Evolutionary conservation across 371 early-diverging fungal species (phyloP), one percentile per base, ranked within the genome.

Genomic region (Mucor circinelloides): DNA sequence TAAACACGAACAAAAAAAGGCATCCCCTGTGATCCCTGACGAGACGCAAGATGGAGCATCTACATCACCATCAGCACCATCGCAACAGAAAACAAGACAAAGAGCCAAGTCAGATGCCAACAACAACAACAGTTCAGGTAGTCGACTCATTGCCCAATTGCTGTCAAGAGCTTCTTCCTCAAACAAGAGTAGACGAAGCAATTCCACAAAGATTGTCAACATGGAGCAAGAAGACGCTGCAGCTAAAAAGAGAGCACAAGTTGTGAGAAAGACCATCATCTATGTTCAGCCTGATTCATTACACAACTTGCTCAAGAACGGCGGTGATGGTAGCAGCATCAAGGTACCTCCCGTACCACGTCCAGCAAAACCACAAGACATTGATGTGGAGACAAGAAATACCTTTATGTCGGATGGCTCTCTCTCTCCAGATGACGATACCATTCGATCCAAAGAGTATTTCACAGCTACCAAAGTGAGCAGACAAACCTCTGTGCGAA

Each of bases 211-310:
- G 46, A 58, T 67, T 21, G 66, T 67, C 6, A 74, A 74, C 19
- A 74, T 74, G 74, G 65, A 36, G 12, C 55, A 50, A n/a, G 52
- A 63, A 19, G 10, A 42, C 13, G 61, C 30, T 36, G 55, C 28
- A 3, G 34, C 32, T 8, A 61, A 54, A 17, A 68, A 71, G 36
- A 31, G 71, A 32, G 67, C 72, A 30, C 67, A 72, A 54, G 80
- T 72, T 31, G 71, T 84, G 10, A 75, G 84, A 23, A 74, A 76
- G 7, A 84, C 80, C 1, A 81, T 84, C 60, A 84, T 84, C 54
- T 84, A 84, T 52, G 81, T 82, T 1, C 77, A 76, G 23, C 83
- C 84, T 1, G 76, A 84, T 59, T 75, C 80, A 3, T 34, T 76
- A 1, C 64, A 68, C 57, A 44, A 64, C 42, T 25, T 64, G 3